These are phyloP conservation scores for Petasospora rhodanensis DNA, from an alignment of 1,139 yeast species.

Conservation along the genomic window DNA sequence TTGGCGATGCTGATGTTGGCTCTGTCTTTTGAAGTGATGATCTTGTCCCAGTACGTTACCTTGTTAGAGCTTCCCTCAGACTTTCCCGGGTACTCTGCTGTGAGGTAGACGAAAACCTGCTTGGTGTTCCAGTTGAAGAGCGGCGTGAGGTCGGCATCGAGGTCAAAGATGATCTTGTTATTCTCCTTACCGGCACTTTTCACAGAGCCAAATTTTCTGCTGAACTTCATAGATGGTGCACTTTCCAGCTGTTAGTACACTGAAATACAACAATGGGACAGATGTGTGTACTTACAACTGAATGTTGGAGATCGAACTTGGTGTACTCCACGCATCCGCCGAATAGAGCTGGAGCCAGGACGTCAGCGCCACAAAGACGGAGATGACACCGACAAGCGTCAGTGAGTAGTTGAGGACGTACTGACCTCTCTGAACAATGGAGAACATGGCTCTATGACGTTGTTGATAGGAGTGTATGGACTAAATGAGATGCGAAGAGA, in stretches of 20 bases:
- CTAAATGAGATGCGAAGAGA: no score
- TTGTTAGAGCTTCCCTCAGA: conserved; percentile 46
- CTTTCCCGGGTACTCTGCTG: conserved; percentile 81
- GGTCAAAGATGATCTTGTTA: conserved; percentile 64
- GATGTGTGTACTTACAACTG: conserved; percentile 27
- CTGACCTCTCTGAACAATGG: conserved; percentile 45
- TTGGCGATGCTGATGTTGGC: conserved; percentile 53
- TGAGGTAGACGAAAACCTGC: conserved; percentile 83
- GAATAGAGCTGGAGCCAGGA: conserved; percentile 47
- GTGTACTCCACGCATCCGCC: conserved; percentile 40
- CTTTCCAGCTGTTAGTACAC: no score
- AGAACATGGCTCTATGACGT: conserved; percentile 37
- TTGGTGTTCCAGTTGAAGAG: conserved; percentile 96
- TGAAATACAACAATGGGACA: conserved; percentile 2
- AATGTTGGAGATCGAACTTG: conserved; percentile 39
- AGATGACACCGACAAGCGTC: conserved; percentile 45
- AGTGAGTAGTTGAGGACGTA: conserved; percentile 52
- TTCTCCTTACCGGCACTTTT: conserved; percentile 77
- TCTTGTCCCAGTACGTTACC: conserved; percentile 89
- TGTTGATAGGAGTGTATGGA: no score
- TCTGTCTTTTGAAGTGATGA: conserved; percentile 53
- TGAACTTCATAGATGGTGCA: conserved; percentile 51
- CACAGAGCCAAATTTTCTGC: conserved; percentile 70
- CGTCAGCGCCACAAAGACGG: conserved; percentile 41
- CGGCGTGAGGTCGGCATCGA: conserved; percentile 63